Percentiles rank a stretch among this genome's conserved stretches.
Evolutionary conservation across 2,329 filamentous ascomycete genomes (phyloP).

Genomic region (Diaporthe sp.): DNA sequence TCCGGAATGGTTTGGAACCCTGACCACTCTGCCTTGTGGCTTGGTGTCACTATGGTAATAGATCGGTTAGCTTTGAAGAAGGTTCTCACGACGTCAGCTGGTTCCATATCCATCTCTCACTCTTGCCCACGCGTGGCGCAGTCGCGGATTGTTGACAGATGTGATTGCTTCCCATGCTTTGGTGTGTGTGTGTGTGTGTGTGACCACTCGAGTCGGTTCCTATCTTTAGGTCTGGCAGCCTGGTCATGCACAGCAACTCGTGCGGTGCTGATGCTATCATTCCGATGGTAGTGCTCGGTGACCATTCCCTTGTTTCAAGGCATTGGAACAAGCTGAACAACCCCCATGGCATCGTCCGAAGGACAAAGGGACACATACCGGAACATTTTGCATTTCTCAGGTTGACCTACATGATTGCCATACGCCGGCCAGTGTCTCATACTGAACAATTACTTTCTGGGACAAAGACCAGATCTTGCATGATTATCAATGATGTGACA

Average conservation of each 20-base stretch:
- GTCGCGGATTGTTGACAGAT: background rate
- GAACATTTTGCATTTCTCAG: background rate
- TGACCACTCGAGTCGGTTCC: background rate
- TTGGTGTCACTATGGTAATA: background rate
- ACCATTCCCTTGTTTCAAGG: background rate
- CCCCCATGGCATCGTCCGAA: background rate
- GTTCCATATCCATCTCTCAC: background rate
- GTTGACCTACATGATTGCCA: too few species aligned
- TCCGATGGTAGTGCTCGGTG: background rate
- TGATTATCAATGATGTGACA: background rate
- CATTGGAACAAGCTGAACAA: background rate
- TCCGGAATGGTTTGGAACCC: background rate
- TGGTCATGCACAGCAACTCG: background rate
- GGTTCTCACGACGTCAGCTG: background rate
- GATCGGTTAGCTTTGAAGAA: background rate
- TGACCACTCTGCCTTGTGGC: background rate
- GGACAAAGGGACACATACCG: too few species aligned
- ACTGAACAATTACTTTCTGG: background rate
- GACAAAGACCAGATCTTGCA: background rate
- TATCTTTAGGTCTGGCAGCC: background rate
- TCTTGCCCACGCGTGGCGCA: background rate
- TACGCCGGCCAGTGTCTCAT: background rate
- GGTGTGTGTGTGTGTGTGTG: too few species aligned
- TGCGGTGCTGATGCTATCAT: background rate
- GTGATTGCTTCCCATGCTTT: background rate